Evolutionary conservation across 768 basidiomycete species (phyloP).

Genomic region (Mycena alexandri): DNA sequence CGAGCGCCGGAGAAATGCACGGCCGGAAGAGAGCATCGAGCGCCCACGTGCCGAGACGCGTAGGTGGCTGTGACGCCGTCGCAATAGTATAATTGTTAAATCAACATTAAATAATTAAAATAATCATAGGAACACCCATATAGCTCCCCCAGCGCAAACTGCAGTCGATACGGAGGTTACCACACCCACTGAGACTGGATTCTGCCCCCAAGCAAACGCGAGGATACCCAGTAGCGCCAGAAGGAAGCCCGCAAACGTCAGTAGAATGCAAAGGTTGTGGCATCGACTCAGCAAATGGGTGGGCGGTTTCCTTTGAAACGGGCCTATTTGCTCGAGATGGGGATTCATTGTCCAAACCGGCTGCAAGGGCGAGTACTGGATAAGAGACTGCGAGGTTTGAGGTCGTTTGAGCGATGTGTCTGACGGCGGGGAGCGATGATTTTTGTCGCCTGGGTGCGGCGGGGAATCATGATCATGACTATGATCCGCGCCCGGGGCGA

Average conservation of each 20-base stretch:
- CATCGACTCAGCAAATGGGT: slow-evolving; percentile 62
- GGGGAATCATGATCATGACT: slow-evolving; percentile 1
- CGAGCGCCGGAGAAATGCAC: slow-evolving; percentile 28
- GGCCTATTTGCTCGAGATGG: slow-evolving; percentile 65
- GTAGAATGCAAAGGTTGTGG: slow-evolving; percentile 62
- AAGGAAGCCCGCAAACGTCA: slow-evolving; percentile 62
- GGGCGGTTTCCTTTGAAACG: slow-evolving; percentile 55
- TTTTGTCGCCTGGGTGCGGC: no score
- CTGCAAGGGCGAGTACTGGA: neutral
- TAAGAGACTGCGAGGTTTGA: slow-evolving; percentile 32
- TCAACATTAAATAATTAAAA: neutral
- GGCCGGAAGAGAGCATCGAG: slow-evolving; percentile 27
- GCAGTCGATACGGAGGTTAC: slow-evolving; percentile 25
- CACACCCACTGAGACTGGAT: slow-evolving; percentile 59
- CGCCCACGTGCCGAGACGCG: slow-evolving; percentile 20
- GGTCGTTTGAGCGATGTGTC: slow-evolving; percentile 3
- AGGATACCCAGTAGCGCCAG: slow-evolving; percentile 64
- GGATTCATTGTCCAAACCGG: slow-evolving; percentile 59
- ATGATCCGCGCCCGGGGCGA: slow-evolving; percentile 19
- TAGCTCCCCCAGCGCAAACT: slow-evolving; percentile 7
- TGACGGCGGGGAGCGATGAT: neutral
- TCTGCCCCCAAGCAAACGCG: slow-evolving; percentile 63
- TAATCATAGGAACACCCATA: slow-evolving; percentile 29
- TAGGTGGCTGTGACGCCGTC: slow-evolving; percentile 23
- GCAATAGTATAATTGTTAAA: neutral